Percentiles rank a stretch among this genome's conserved stretches.
Evolutionary conservation across 2,329 filamentous ascomycete species (phyloP).

Genomic region (Venturiaceae sp.): DNA sequence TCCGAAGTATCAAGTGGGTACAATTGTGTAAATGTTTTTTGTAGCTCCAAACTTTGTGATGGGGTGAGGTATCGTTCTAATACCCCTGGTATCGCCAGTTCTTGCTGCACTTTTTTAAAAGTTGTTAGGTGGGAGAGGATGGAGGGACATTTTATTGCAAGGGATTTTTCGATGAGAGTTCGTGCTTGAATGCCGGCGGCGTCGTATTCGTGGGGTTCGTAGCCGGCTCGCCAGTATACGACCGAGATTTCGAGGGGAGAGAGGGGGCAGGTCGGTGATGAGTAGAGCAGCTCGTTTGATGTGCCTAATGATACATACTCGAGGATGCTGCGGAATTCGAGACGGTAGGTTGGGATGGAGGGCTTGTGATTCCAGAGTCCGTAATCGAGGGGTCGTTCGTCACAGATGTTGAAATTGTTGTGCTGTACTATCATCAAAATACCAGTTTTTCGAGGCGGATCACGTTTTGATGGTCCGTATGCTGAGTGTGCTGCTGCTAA

Average conservation of each 20-base stretch:
- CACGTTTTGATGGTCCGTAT: slow-evolving; percentile 21
- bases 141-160: slow-evolving; percentile 37
- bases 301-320: slow-evolving; percentile 16
- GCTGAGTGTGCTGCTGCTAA: slow-evolving; percentile 23
- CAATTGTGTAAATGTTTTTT: slow-evolving; percentile 27
- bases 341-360: slow-evolving; percentile 25
- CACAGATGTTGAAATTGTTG: slow-evolving; percentile 34
- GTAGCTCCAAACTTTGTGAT: slow-evolving; percentile 18
- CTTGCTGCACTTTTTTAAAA: slow-evolving; percentile 35
- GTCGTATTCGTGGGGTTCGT: slow-evolving; percentile 30
- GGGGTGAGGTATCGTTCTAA: slow-evolving; percentile 24
- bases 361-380: slow-evolving; percentile 23
- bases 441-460: slow-evolving; percentile 16
- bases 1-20: slow-evolving; percentile 24
- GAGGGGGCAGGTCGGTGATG: slow-evolving; percentile 13
- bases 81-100: slow-evolving; percentile 21
- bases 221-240: slow-evolving; percentile 34
- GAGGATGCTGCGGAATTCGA: slow-evolving; percentile 20
- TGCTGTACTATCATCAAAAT: slow-evolving; percentile 35
- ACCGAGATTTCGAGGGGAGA: slow-evolving; percentile 29
- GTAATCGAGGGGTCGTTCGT: slow-evolving; percentile 37
- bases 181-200: neutral
- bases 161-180: neutral
- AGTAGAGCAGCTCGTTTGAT: slow-evolving; percentile 27
- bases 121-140: slow-evolving; percentile 31